Conservation (phyloP, 2,329 filamentous ascomycete genomes). For the Xylaria digitata region DNA sequence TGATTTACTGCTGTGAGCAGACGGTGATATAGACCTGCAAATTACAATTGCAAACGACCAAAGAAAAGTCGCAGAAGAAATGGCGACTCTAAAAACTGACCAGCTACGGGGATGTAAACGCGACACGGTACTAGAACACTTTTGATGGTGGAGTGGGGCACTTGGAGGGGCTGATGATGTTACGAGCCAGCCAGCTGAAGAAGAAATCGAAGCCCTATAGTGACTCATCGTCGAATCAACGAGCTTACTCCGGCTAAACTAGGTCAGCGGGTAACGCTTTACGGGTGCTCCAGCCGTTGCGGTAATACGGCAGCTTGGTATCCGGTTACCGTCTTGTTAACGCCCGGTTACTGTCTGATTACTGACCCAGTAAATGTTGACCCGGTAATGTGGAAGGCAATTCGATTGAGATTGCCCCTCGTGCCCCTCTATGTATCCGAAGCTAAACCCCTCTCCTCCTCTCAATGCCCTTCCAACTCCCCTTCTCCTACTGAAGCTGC, state of each 20-base stretch:
- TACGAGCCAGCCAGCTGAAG: conserved; percentile 7
- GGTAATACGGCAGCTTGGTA: background rate
- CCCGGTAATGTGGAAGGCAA: too few relatives aligned
- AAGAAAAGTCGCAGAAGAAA: conserved; percentile 30
- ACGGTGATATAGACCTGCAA: background rate
- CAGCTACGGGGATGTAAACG: conserved; percentile 30
- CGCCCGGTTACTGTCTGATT: too few relatives aligned
- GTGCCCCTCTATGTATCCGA: too few relatives aligned
- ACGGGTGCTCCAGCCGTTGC: background rate
- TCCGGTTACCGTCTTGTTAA: too few relatives aligned
- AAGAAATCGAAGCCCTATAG: background rate
- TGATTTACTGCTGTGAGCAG: conserved; percentile 5
- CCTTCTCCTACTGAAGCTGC: too few relatives aligned
- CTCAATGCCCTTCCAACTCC: too few relatives aligned
- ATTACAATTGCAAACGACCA: conserved; percentile 3
- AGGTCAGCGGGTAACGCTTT: background rate
- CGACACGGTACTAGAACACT: conserved; percentile 16
- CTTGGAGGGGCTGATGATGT: conserved; percentile 18
- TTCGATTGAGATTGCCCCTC: too few relatives aligned
- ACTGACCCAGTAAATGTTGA: too few relatives aligned
- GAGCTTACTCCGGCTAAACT: conserved; percentile 22
- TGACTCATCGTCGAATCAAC: background rate
- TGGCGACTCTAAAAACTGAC: conserved; percentile 14
- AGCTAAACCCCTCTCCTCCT: too few relatives aligned
- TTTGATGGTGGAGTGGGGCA: conserved; percentile 17